Evolutionary conservation across 2,329 filamentous ascomycete genomes (phyloP).

Genomic region (Diaporthe sp.): DNA sequence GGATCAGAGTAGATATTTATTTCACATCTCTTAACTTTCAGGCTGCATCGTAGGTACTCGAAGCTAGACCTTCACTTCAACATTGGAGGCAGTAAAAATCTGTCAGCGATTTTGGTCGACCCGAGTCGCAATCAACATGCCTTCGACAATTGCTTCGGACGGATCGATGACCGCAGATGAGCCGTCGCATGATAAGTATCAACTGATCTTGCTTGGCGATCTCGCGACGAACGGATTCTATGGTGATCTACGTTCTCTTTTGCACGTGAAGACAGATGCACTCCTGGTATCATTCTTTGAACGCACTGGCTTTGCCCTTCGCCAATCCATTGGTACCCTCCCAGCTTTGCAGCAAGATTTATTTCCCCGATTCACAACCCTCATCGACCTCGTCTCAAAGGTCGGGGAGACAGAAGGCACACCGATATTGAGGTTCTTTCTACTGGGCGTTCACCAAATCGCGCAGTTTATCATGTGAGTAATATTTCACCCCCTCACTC

Average conservation of each 20-base stretch:
- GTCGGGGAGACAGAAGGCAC: neutral
- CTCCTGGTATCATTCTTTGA: slow-evolving; percentile 21
- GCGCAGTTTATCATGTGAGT: slow-evolving; percentile 19
- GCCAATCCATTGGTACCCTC: neutral
- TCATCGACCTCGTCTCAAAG: slow-evolving; percentile 1
- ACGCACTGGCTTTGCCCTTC: neutral
- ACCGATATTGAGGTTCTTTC: neutral
- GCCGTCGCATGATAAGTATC: neutral
- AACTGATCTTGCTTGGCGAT: slow-evolving; percentile 8
- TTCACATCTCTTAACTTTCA: neutral
- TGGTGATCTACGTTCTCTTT: neutral
- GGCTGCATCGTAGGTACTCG: neutral
- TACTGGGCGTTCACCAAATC: neutral
- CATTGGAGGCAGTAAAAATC: neutral
- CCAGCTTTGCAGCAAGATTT: neutral
- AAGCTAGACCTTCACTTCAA: neutral
- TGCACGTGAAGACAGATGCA: slow-evolving; percentile 1
- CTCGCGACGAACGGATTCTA: neutral
- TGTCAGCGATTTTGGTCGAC: slow-evolving; percentile 12
- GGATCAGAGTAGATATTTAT: neutral
- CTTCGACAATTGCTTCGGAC: neutral
- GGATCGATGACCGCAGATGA: neutral
- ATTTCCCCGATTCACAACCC: slow-evolving; percentile 9
- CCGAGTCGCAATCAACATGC: neutral
- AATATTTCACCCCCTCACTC: neutral